A percentile compares a stretch with the other conserved stretches of the same genome.
phyloP scores from a whole-genome alignment of 2,329 filamentous ascomycete species.

The Hypoxylon sp. region DNA sequence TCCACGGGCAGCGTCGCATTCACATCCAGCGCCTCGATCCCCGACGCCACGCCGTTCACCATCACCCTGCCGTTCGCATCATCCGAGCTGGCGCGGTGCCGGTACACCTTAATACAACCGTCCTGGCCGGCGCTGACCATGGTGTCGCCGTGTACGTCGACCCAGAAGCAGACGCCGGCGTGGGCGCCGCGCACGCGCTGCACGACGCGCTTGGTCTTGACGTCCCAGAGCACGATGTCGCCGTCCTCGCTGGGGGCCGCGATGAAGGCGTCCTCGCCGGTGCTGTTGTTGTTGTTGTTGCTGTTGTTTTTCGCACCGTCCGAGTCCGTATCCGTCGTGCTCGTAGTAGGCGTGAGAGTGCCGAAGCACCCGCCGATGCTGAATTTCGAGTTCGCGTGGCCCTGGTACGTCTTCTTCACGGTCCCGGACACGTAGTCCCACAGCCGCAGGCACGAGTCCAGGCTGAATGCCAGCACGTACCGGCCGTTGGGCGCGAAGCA shows the following conservation, averaged over 20 bases:
- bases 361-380: conserved; percentile 90
- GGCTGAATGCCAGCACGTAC: conserved; percentile 89
- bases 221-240: conserved; percentile 88
- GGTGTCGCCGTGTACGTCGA: conserved; percentile 67
- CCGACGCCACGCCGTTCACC: conserved; percentile 7
- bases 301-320: neutral
- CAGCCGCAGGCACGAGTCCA: conserved; percentile 88
- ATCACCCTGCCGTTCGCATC: conserved; percentile 22
- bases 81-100: conserved; percentile 44
- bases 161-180: conserved; percentile 73
- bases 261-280: conserved; percentile 66
- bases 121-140: conserved; percentile 71
- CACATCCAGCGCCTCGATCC: conserved; percentile 44
- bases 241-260: conserved; percentile 91
- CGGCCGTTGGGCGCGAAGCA: conserved; percentile 95
- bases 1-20: neutral
- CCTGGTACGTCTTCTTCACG: conserved; percentile 97
- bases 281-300: conserved; percentile 23
- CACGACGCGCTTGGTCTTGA: conserved; percentile 83
- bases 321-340: conserved; percentile 7
- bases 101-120: conserved; percentile 63
- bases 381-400: conserved; percentile 85
- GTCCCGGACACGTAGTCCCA: conserved; percentile 95
- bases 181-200: conserved; percentile 71
- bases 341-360: conserved; percentile 57